Conservation (phyloP, 352 stramenopile species). For the Plasmopara viticola region DNA sequence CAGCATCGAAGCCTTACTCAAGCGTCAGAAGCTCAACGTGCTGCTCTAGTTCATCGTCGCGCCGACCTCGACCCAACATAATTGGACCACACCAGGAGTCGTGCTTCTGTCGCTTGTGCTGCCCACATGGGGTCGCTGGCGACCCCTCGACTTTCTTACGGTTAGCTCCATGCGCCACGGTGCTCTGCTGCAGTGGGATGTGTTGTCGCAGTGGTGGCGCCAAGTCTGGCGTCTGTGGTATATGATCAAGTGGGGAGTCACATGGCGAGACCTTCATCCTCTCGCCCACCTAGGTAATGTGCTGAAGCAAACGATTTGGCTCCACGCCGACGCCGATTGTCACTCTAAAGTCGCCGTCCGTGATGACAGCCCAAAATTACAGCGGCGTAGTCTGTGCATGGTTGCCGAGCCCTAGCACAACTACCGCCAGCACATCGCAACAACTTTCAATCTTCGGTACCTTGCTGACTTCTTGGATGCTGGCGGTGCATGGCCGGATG, state of each 20-base stretch:
- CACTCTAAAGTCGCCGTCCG: background rate
- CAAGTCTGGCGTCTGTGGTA: background rate
- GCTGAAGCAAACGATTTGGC: background rate
- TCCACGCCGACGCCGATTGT: background rate
- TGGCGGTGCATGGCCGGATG: background rate
- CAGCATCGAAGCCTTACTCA: background rate
- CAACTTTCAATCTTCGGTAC: background rate
- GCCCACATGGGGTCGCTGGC: background rate
- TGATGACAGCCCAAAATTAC: background rate
- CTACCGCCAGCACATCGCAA: background rate
- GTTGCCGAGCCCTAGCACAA: background rate
- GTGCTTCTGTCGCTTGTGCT: background rate
- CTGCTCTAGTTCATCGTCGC: background rate
- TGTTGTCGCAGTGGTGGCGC: background rate
- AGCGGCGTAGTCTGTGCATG: background rate
- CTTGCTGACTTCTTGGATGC: background rate
- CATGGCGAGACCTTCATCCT: background rate
- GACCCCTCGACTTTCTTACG: background rate
- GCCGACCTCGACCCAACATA: background rate
- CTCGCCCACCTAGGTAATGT: background rate
- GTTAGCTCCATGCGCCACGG: background rate
- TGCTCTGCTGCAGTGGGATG: background rate
- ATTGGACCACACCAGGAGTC: background rate
- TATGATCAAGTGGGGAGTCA: background rate
- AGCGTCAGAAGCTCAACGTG: background rate